phyloP scores from a whole-genome alignment of 257 asterid species.

The Mitragyna speciosa region DNA sequence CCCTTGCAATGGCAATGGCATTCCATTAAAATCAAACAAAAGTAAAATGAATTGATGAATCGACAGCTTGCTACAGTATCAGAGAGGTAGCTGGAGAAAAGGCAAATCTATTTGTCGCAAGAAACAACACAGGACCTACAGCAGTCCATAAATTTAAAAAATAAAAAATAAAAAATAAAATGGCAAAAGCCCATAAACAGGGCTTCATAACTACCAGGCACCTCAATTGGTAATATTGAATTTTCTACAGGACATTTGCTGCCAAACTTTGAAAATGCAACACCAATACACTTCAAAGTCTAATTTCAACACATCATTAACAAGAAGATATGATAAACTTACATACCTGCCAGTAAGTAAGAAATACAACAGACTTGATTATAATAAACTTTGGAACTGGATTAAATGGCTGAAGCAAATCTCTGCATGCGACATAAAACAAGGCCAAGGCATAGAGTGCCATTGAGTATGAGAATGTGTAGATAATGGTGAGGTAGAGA shows the following conservation, averaged over 20 bases:
- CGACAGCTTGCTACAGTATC: not conserved
- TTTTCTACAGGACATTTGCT: not conserved
- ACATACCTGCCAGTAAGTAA: slow-evolving; percentile 94
- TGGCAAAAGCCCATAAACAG: not conserved
- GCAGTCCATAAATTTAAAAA: not conserved
- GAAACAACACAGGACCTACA: not conserved
- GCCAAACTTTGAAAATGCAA: not conserved
- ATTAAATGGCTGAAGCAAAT: slow-evolving; percentile 92
- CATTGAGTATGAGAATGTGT: slow-evolving; percentile 85
- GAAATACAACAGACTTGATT: slow-evolving; percentile 93
- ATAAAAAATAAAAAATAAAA: not conserved
- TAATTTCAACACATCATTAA: not conserved
- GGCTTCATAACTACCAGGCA: not conserved
- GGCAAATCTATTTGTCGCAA: not conserved
- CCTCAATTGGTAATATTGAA: not conserved
- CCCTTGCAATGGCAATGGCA: slow-evolving; percentile 4
- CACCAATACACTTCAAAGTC: not conserved
- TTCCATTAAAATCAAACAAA: not conserved
- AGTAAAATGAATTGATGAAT: not conserved
- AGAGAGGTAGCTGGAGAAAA: not conserved
- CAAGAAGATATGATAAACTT: not conserved
- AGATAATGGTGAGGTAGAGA: slow-evolving; percentile 93
- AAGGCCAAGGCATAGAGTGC: slow-evolving; percentile 91
- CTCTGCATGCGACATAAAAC: slow-evolving; percentile 94
- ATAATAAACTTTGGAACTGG: slow-evolving; percentile 97